Conservation (phyloP, 2,329 filamentous ascomycete species). For the Pseudogymnoascus sp. region DNA sequence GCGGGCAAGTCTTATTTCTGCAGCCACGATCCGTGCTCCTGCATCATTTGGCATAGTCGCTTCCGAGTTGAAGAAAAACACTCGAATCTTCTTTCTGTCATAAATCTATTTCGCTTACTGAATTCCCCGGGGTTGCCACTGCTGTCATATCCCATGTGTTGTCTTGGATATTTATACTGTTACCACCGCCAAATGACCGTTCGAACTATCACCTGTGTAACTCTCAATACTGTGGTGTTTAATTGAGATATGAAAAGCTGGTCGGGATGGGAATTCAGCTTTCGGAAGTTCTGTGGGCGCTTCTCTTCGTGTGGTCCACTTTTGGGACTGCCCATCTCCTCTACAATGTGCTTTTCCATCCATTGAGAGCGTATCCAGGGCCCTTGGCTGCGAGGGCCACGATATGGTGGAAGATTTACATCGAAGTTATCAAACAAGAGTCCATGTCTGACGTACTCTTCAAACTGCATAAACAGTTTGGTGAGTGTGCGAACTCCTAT, state of each 20-base stretch:
- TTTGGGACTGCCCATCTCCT: neutral
- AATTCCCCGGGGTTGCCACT: neutral
- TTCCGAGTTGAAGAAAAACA: neutral
- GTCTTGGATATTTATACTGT: neutral
- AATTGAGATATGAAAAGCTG: neutral
- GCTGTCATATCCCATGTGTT: neutral
- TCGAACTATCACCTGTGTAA: neutral
- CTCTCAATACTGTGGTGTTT: neutral
- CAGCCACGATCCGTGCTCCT: neutral
- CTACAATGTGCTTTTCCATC: slow-evolving; percentile 13
- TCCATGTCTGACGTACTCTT: slow-evolving; percentile 17
- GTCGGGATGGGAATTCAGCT: neutral
- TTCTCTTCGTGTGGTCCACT: neutral
- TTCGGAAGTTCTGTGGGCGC: neutral
- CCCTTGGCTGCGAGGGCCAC: slow-evolving; percentile 10
- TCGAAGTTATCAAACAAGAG: slow-evolving; percentile 14
- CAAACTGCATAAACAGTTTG: slow-evolving; percentile 23
- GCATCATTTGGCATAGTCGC: neutral
- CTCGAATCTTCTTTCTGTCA: neutral
- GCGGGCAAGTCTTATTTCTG: neutral
- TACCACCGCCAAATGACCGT: neutral
- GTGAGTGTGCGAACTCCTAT: slow-evolving; percentile 13
- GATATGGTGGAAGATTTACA: slow-evolving; percentile 9
- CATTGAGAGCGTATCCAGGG: slow-evolving; percentile 9
- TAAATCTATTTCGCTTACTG: neutral